Conservation (phyloP, 345 rosid genomes). For the Hibiscus syriacus region DNA sequence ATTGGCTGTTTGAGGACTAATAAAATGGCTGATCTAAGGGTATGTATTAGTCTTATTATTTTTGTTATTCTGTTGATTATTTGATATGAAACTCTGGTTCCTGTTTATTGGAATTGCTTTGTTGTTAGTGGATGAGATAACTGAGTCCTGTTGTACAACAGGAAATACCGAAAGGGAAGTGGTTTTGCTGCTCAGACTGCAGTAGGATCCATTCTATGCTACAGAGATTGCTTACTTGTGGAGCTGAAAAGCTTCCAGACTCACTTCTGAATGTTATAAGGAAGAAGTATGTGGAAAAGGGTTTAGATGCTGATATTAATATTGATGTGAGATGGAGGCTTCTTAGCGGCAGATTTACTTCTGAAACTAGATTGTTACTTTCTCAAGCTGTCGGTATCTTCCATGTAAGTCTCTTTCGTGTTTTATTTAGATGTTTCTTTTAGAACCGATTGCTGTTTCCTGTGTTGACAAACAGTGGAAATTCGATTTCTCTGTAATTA, state of each 20-base stretch:
- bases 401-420: background rate
- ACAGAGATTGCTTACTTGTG: background rate
- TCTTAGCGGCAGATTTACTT: background rate
- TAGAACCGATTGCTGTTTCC: background rate
- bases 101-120: background rate
- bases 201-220: background rate
- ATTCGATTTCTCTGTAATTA: background rate
- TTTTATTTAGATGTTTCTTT: background rate
- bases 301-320: background rate
- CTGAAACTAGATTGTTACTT: background rate
- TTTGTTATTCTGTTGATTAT: background rate
- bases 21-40: background rate
- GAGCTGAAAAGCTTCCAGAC: background rate
- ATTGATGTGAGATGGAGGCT: background rate
- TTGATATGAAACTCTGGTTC: background rate
- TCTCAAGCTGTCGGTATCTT: background rate
- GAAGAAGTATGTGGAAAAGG: background rate
- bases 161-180: background rate
- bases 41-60: background rate
- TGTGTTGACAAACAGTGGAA: background rate
- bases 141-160: background rate
- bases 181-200: background rate
- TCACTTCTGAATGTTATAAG: background rate
- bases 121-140: background rate
- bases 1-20: background rate